A percentile compares a stretch with the other conserved stretches of the same genome.
Evolutionary conservation across 352 stramenopile species (phyloP).

Genomic region (Phytophthora gonapodyides): DNA sequence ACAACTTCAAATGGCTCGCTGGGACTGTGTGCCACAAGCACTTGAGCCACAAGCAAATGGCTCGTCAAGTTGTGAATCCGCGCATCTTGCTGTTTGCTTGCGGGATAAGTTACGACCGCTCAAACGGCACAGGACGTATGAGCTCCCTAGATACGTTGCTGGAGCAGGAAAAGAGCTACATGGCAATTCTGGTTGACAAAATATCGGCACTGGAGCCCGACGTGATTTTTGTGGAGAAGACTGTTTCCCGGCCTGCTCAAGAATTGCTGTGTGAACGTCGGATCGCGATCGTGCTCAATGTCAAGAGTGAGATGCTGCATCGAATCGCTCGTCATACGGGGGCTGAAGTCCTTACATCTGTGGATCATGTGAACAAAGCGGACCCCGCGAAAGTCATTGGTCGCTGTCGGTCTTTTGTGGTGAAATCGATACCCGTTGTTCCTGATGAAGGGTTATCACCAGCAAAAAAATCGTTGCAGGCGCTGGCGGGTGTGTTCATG

Average conservation of each 20-base stretch:
- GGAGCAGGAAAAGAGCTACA: conserved; percentile 97
- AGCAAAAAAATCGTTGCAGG: conserved; percentile 36
- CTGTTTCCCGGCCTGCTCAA: conserved; percentile 91
- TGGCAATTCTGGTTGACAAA: conserved; percentile 96
- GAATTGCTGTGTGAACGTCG: conserved; percentile 91
- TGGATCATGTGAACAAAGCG: conserved; percentile 90
- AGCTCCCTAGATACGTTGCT: conserved; percentile 96
- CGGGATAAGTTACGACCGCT: conserved; percentile 97
- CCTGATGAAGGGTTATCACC: conserved; percentile 40
- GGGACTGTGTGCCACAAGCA: conserved; percentile 97
- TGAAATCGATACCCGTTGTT: conserved; percentile 59
- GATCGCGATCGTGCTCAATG: conserved; percentile 95
- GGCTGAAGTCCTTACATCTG: conserved; percentile 90
- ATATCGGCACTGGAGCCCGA: conserved; percentile 95
- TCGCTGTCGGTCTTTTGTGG: conserved; percentile 68
- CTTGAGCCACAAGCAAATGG: conserved; percentile 97
- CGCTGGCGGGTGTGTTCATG: conserved; percentile 35
- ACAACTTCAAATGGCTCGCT: conserved; percentile 94
- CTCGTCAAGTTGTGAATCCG: conserved; percentile 91
- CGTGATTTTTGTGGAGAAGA: conserved; percentile 94
- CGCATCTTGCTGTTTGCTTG: conserved; percentile 97
- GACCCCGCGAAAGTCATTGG: conserved; percentile 60
- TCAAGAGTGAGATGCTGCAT: conserved; percentile 92
- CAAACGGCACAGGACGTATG: conserved; percentile 80
- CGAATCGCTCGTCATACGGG: conserved; percentile 94